Evolutionary conservation across 306 rosid genomes (phyloP).

Genomic region (Lathyrus sativus): DNA sequence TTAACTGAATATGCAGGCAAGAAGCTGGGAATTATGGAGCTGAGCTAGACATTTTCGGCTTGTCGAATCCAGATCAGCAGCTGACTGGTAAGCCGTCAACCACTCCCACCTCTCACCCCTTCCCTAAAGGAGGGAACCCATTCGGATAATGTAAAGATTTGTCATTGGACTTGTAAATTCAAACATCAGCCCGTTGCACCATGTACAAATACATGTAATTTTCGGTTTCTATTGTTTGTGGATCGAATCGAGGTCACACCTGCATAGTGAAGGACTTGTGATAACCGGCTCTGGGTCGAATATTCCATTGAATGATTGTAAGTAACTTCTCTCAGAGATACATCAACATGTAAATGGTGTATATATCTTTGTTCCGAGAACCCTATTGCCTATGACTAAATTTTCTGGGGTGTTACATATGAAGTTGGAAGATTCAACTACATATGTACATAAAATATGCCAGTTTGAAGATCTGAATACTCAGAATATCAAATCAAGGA

Average conservation of each 20-base stretch:
- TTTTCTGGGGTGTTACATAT: constrained; percentile 32
- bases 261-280: constrained; percentile 42
- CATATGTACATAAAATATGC: constrained; percentile 10
- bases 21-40: constrained; percentile 51
- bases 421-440: constrained; percentile 33
- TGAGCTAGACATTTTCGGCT: constrained; percentile 57
- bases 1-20: constrained; percentile 54
- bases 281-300: constrained; percentile 27
- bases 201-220: constrained; percentile 57
- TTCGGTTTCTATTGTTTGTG: constrained; percentile 40
- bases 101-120: constrained; percentile 57
- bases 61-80: constrained; percentile 65
- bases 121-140: constrained; percentile 75
- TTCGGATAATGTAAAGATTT: constrained; percentile 56
- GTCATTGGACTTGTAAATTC: constrained; percentile 36
- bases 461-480: constrained; percentile 33
- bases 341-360: constrained; percentile 28
- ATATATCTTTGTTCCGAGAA: constrained; percentile 30
- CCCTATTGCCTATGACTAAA: constrained; percentile 27
- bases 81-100: constrained; percentile 50
- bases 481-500: constrained; percentile 30
- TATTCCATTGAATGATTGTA: constrained; percentile 28
- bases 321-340: constrained; percentile 7
- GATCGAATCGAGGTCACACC: constrained; percentile 26
- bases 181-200: constrained; percentile 53